Percentiles rank a stretch among this genome's conserved stretches.
Conservation (phyloP, 768 basidiomycete species). For the Mycena olivaceomarginata region DNA sequence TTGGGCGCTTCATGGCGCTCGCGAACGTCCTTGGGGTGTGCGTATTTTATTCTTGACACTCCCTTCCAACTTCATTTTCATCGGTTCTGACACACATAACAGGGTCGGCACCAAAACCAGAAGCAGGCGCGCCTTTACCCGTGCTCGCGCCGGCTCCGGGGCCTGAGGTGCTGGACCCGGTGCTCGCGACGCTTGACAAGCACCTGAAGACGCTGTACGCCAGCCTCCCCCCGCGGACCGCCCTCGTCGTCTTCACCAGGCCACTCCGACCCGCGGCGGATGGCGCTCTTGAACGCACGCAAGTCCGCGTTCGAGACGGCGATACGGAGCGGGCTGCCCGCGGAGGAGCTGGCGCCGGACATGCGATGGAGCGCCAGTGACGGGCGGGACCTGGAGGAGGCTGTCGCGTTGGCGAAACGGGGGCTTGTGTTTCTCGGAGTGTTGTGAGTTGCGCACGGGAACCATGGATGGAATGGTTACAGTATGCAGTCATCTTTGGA, state of each 20-base stretch:
- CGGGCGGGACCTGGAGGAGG: conserved; percentile 86
- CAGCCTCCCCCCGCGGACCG: conserved; percentile 85
- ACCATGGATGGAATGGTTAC: conserved; percentile 6
- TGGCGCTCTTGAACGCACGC: conserved; percentile 83
- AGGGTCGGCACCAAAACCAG: conserved; percentile 80
- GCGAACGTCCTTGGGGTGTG: conserved; percentile 90
- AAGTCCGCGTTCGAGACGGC: conserved; percentile 85
- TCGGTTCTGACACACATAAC: conserved; percentile 11
- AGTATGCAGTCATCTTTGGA: too few species aligned
- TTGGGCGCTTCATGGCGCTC: conserved; percentile 89
- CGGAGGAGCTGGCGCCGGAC: conserved; percentile 73
- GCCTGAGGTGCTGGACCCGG: conserved; percentile 55
- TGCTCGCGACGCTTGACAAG: conserved; percentile 73
- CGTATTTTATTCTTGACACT: conserved; percentile 51
- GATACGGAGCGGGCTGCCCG: conserved; percentile 71
- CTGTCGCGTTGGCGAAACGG: conserved; percentile 85
- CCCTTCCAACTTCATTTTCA: not conserved
- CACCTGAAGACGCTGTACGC: conserved; percentile 79
- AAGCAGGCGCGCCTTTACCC: conserved; percentile 58
- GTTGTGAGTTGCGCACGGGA: conserved; percentile 19
- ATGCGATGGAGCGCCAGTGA: conserved; percentile 87
- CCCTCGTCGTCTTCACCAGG: conserved; percentile 92
- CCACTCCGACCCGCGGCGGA: conserved; percentile 89
- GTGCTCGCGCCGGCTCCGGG: conserved; percentile 54
- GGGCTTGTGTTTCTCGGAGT: conserved; percentile 91